Evolutionary conservation across 257 asterid genomes (phyloP), one percentile per base, ranked within the genome.

Genomic region (Solanum corneliomulleri): DNA sequence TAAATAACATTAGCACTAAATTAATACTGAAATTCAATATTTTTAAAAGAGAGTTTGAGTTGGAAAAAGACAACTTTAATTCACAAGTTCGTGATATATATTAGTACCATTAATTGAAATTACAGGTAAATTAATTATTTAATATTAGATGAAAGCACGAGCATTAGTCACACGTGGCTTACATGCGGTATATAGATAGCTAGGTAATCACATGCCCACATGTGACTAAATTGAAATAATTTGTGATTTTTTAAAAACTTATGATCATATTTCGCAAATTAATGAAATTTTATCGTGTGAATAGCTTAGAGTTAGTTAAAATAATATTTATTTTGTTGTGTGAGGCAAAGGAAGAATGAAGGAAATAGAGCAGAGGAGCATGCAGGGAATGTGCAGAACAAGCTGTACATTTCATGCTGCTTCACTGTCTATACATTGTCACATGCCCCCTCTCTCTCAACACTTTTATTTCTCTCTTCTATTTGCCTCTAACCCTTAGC

Each of bases 311-410:
- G 29, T 72, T 37, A 37, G 68, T 60, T 60, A 60, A 60, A 23
- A 37, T 29, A 9, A 12, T 9, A 74, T 21, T 3, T 9, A 74
- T 21, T 3, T 3, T 21, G 49, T 39, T 11, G 20, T 3, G 56
- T 23, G 58, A 76, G 35, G 83, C 58, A 41, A 8, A 77, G 42
- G 85, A 47, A 47, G 15, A 18, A 80, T 4, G 29, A 80, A 45
- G 68, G 85, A 80, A 80, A 85, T 85, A 89, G 77, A 60, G 56
- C 45, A 41, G 78, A 90, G 91, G 76, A 89, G 91, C 88, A 92
- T 94, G 96, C 96, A 90, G 96, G 97, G 98, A 95, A 96, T 95
- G 97, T 93, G 98, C 95, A 96, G 97, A 96, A 95, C 98, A 95
- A 93, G 98, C 87, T 89, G 89, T 93, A 92, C 95, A 93, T 92